These are phyloP conservation scores for Neurospora sp. DNA, from an alignment of 495 filamentous ascomycete species.

Conservation along the genomic window DNA sequence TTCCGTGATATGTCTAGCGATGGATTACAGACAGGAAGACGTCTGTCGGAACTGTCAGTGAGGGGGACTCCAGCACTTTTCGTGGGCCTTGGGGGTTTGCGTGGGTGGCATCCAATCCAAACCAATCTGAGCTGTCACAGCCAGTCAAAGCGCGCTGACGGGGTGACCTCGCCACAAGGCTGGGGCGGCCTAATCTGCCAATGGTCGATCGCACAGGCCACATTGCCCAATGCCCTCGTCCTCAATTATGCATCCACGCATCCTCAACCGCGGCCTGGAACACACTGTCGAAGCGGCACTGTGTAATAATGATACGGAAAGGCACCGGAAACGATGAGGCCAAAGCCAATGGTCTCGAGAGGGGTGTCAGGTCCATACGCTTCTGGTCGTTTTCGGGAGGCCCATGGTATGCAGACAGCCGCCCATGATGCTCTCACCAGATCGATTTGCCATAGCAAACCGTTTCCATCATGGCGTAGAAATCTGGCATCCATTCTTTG, in stretches of 20 bases:
- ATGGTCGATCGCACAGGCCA: constrained; percentile 15
- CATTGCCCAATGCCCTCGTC: constrained; percentile 10
- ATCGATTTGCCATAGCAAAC: neutral
- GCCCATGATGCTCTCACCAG: neutral
- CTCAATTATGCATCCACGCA: constrained; percentile 23
- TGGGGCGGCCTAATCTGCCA: constrained; percentile 12
- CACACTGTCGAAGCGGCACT: neutral
- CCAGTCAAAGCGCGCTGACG: constrained; percentile 14
- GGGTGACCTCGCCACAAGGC: constrained; percentile 19
- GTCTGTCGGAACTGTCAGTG: neutral
- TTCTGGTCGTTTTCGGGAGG: neutral
- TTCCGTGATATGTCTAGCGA: neutral
- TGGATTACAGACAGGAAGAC: neutral
- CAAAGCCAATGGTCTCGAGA: neutral
- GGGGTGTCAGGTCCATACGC: neutral
- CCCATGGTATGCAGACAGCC: neutral
- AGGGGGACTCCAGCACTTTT: neutral
- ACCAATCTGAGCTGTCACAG: constrained; percentile 6
- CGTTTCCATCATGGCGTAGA: neutral
- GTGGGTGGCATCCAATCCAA: neutral
- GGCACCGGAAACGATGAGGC: neutral
- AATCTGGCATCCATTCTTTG: neutral
- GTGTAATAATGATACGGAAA: neutral
- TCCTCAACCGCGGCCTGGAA: constrained; percentile 14
- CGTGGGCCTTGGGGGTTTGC: neutral